Percentiles rank a stretch among this genome's conserved stretches.
Evolutionary conservation across 768 basidiomycete genomes (phyloP).

Genomic region (Russula sp.): DNA sequence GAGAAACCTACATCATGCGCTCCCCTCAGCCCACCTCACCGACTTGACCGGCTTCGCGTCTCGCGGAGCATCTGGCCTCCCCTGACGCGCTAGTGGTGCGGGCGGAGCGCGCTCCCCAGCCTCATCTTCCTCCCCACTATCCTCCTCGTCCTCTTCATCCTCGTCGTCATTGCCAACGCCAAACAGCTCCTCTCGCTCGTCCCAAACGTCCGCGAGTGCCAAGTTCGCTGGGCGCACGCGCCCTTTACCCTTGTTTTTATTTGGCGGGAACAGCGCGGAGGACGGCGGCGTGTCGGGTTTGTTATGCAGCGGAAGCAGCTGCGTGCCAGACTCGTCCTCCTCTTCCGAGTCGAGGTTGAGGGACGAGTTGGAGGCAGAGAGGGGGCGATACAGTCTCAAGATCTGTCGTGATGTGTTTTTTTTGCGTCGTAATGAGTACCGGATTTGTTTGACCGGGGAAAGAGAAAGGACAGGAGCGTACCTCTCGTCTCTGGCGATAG

Average conservation of each 20-base stretch:
- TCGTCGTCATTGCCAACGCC: slow-evolving; percentile 59
- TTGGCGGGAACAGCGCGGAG: slow-evolving; percentile 5
- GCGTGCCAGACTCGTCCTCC: slow-evolving; percentile 42
- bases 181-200: slow-evolving; percentile 71
- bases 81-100: background rate
- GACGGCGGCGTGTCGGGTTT: slow-evolving; percentile 16
- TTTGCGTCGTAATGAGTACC: background rate
- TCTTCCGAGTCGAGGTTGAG: slow-evolving; percentile 44
- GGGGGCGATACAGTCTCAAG: slow-evolving; percentile 66
- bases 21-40: slow-evolving; percentile 19
- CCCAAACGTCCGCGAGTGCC: slow-evolving; percentile 57
- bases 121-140: background rate
- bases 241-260: slow-evolving; percentile 9
- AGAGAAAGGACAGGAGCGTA: slow-evolving; percentile 26
- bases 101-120: background rate
- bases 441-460: background rate
- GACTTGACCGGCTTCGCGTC: slow-evolving; percentile 9
- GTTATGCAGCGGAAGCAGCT: slow-evolving; percentile 51
- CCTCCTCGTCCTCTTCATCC: slow-evolving; percentile 31
- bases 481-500: slow-evolving; percentile 75
- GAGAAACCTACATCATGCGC: slow-evolving; percentile 6
- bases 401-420: slow-evolving; percentile 40
- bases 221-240: slow-evolving; percentile 12
- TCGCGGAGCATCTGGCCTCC: background rate
- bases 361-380: slow-evolving; percentile 38